Evolutionary conservation across 2,329 filamentous ascomycete species (phyloP), one percentile per base, ranked within the genome.

Genomic region (Apiospora kogelbergensis): DNA sequence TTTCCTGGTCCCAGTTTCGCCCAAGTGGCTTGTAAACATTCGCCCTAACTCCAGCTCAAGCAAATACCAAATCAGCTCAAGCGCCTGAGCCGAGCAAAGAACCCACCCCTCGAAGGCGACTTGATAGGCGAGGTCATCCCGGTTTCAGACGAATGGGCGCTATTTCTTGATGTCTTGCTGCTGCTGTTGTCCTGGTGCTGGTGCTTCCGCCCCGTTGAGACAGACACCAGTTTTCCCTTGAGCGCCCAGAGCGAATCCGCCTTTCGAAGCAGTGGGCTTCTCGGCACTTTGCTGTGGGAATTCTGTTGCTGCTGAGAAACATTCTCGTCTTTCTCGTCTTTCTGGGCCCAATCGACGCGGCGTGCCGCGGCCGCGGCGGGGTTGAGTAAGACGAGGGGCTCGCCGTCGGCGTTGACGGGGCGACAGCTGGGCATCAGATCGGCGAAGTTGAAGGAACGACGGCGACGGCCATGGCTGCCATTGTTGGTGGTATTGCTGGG

Each of bases 271-370:
- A 80, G 68, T 68, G 79, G 53, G 53, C 53, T 37, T 24, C 63
- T 42, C 24, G 63, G 41, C n/a, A 46, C 70, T 48, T 70, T 74
- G 65, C 68, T 72, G 67, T 69, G 71, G 73, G 71, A n/a, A 20
- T 13, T 45, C 3, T 37, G 30, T 37, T n/a, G 53, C 20, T 37
- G 53, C 10, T 22, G 53, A 6, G 53, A 37, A 5, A 37, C 9
- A 17, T 73, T 70, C 69, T 71, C 24, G 48, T 33, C 65, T 20
- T 73, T 65, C 76, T 89, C 85, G 71, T 89, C 87, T 73, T 82
- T 85, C 75, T 90, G 87, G 40, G 85, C 85, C 88, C 88, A 90
- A 76, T 90, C 87, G 68, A 85, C 84, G 11, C 37, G 63, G 22
- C 26, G 63, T 17, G 42, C 63, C n/a, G 63, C 63, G 2, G 13